These are phyloP conservation scores for Petunia hybrid DNA, from an alignment of 305 asterid genomes.

Conservation along the genomic window DNA sequence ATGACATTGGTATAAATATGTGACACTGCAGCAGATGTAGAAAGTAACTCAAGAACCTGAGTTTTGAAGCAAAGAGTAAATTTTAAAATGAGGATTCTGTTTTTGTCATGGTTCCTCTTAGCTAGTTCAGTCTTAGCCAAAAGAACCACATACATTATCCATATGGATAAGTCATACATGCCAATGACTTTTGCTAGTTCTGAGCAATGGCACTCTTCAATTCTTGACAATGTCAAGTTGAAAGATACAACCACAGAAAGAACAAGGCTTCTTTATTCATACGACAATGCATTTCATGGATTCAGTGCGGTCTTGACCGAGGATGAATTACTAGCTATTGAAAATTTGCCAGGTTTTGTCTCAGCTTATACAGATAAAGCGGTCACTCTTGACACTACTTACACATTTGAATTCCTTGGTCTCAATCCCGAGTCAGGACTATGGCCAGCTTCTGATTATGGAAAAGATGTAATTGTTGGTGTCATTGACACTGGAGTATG, in stretches of 20 bases:
- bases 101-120: slow-evolving; percentile 21
- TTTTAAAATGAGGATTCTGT: slow-evolving; percentile 35
- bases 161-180: slow-evolving; percentile 56
- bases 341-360: slow-evolving; percentile 50
- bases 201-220: slow-evolving; percentile 52
- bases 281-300: slow-evolving; percentile 52
- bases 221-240: slow-evolving; percentile 36
- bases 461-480: slow-evolving; percentile 58
- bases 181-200: slow-evolving; percentile 45
- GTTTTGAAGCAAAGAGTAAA: not conserved
- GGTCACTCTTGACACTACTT: slow-evolving; percentile 54
- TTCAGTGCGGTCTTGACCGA: slow-evolving; percentile 50
- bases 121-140: slow-evolving; percentile 33
- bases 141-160: slow-evolving; percentile 51
- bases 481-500: slow-evolving; percentile 56
- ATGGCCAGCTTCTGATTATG: slow-evolving; percentile 62
- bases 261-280: slow-evolving; percentile 45
- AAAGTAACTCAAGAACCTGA: not conserved
- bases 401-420: slow-evolving; percentile 46
- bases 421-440: slow-evolving; percentile 47
- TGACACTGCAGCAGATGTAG: not conserved
- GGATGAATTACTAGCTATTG: slow-evolving; percentile 40
- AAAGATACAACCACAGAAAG: slow-evolving; percentile 9
- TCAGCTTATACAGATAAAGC: slow-evolving; percentile 48
- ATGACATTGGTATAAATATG: slow-evolving; percentile 24